Percentiles rank a stretch among this genome's conserved stretches.
Evolutionary conservation across 306 rosid species (phyloP).

Genomic region (Cicer judaicum): DNA sequence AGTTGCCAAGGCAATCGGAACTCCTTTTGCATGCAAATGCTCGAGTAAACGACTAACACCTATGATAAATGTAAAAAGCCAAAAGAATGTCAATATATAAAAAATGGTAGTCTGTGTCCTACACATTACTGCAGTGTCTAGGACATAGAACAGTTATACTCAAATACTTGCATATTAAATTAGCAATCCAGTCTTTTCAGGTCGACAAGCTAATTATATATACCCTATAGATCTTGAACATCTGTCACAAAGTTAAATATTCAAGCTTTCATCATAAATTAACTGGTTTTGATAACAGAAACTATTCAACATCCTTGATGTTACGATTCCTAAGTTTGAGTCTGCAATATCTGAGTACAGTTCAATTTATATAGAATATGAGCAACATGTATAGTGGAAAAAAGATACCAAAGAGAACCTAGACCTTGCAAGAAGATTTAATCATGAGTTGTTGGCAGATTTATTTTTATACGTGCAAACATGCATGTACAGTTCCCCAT

Average conservation of each 20-base stretch:
- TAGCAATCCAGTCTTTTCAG: not conserved
- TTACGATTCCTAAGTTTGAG: conserved; percentile 6
- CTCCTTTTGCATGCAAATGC: conserved; percentile 80
- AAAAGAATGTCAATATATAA: conserved; percentile 25
- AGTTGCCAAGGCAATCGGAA: conserved; percentile 81
- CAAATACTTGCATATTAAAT: not conserved
- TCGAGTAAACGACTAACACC: conserved; percentile 79
- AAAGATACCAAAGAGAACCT: not conserved
- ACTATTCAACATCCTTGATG: not conserved
- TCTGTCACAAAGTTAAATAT: not conserved
- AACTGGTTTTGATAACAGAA: conserved; percentile 5
- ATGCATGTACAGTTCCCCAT: not conserved
- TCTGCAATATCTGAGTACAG: not conserved
- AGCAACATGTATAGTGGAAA: not conserved
- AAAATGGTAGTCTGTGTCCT: not conserved
- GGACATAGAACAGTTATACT: conserved; percentile 9
- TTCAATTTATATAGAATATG: conserved; percentile 8
- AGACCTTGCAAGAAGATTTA: conserved; percentile 19
- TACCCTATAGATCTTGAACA: conserved; percentile 14
- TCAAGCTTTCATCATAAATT: conserved; percentile 15
- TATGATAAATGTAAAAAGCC: conserved; percentile 39
- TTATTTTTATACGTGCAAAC: conserved; percentile 11
- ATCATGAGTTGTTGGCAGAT: conserved; percentile 17
- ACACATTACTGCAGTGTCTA: not conserved
- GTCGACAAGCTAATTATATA: not conserved